Base-by-base conservation (phyloP, 345 rosid species). In the Theobroma cacao region DNA sequence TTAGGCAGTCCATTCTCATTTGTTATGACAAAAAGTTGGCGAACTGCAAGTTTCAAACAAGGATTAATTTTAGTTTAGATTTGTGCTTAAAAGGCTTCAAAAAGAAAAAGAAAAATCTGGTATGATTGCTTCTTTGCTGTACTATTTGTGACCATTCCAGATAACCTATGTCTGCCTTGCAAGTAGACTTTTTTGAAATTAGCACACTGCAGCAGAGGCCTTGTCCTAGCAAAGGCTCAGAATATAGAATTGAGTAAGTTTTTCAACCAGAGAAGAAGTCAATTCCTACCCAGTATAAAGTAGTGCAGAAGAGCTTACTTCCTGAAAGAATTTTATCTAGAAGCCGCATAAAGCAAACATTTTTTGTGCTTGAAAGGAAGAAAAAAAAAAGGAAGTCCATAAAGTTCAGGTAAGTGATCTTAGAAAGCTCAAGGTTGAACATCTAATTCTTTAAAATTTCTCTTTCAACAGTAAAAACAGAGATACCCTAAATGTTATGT, bases 401-500 rank as follows among this genome's bases (percentile, higher is more conserved):
- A 64, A 59, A 53, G 31, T 15, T 18, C 31, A 24, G 7, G 20
- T 28, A 30, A 28, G 47, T 47, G 38, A 71, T 47, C 41, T n/a
- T 43, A 58, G 33, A 33, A 60, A 70, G 34, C 69, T 68, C 75
- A 31, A 58, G 43, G 12, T 50, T 30, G 59, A 38, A 68, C 20
- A 66, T 79, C 52, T 14, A 55, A 43, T 33, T 48, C 72, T 64
- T 33, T 31, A 64, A 34, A 64, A 18, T 65, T 65, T 65, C 48
- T 65, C 71, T 65, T 65, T 40, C 45, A 8, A 43, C 2, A 26
- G 31, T 6, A 61, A 31, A 62, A 61, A 62, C 22, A 62, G n/a
- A 33, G 41, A 62, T 33, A 62, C 41, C 41, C 41, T 33, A 31
- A 58, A 62, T 1, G 31, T 30, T 59, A 11, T 14, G 64, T 60